Base-by-base conservation (phyloP, 1,284 basidiomycete species). In the Ceratobasidium sp. region DNA sequence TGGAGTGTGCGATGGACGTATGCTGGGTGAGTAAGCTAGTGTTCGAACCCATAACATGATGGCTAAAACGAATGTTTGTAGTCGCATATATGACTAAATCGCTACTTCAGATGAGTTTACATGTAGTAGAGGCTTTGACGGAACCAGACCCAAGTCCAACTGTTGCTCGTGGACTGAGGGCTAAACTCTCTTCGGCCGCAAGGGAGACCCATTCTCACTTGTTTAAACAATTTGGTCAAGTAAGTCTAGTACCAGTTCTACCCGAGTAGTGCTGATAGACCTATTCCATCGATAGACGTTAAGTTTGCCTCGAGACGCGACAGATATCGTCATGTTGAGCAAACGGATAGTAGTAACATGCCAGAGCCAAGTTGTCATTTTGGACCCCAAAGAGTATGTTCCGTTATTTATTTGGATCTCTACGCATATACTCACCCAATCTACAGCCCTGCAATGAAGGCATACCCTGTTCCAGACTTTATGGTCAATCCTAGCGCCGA, bases 21-120 rank as follows among this genome's bases (percentile, higher is more conserved):
- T 88, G 1, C 83, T 93, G 53, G 81, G 92, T 93, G 80, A 82
- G 85, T 83, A 12, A 64, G 18, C 18, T 20, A n/a, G 23, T 18
- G 1, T 46, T 46, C 1, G 18, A 33, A 42, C n/a, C 23, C 9
- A 78, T 64, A 7, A 77, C 51, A 60, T 46, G 26, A 20, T 23
- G 20, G 6, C 61, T 64, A 15, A 64, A 64, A 46, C 42, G 40
- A 10, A 3, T 40, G 2, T 67, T 77, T 39, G 7, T 77, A 94
- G 94, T 95, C 60, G 86, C 93, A 33, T 94, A 91, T 84, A 89
- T 89, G 7, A 86, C 89, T 42, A 94, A 92, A 84, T 88, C 87
- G 67, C 87, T 91, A 61, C 82, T 93, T 60, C 89, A 92, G 79
- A 84, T 89, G 1, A 89, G 88, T 84, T 84, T 92, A 26, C 86